A percentile compares a stretch with the other conserved stretches of the same genome.
Conservation (phyloP, 2,329 filamentous ascomycete species). For the Calonectria ilicicola region DNA sequence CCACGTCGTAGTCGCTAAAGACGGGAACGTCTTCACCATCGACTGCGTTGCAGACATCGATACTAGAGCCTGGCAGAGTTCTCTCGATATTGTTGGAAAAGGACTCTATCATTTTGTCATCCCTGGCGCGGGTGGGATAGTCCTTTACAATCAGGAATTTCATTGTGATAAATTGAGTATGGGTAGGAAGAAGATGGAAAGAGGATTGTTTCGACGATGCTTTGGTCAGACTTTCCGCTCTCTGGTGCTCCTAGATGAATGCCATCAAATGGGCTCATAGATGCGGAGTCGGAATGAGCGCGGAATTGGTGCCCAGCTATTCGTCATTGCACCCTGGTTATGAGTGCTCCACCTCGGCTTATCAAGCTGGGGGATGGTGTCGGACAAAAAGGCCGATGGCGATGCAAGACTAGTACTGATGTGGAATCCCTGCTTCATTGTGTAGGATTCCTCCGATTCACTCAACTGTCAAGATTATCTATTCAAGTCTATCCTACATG, state of each 20-base stretch:
- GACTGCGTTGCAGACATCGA: not conserved
- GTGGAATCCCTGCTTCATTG: not conserved
- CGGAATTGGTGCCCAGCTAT: not conserved
- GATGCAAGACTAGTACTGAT: not conserved
- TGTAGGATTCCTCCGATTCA: too few relatives aligned
- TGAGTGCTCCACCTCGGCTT: not conserved
- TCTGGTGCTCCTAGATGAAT: not conserved
- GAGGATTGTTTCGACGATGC: too few relatives aligned
- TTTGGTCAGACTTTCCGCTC: too few relatives aligned
- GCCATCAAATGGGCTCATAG: not conserved
- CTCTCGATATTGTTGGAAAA: not conserved
- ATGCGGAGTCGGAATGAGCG: not conserved
- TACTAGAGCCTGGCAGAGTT: not conserved
- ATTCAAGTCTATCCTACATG: too few relatives aligned
- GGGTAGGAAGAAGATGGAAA: too few relatives aligned
- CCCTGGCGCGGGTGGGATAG: slow-evolving; percentile 6
- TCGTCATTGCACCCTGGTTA: not conserved
- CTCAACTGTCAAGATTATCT: too few relatives aligned
- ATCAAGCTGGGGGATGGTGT: not conserved
- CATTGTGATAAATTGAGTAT: not conserved
- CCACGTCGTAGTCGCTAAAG: not conserved
- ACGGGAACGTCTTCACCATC: not conserved
- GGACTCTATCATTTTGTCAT: slow-evolving; percentile 1
- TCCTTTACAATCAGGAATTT: not conserved
- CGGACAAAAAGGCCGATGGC: not conserved